These are phyloP conservation scores for Phytophthora chlamydospora DNA, from an alignment of 352 stramenopile species.

Conservation along the genomic window DNA sequence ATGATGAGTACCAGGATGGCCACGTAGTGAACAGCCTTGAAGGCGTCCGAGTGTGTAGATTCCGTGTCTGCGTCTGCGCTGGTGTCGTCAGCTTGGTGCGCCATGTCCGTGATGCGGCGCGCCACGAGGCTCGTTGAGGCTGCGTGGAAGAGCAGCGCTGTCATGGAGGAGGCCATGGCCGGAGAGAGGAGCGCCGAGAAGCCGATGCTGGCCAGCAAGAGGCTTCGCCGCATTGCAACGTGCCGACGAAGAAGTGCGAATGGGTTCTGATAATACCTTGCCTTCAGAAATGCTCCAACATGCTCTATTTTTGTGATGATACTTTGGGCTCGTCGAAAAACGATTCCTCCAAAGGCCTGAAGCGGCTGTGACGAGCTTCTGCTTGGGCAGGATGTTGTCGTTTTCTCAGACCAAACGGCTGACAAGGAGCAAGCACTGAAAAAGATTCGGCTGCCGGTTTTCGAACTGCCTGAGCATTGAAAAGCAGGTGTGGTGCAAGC, in stretches of 20 bases:
- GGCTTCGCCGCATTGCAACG: slow-evolving; percentile 18
- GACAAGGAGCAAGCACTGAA: too few relatives aligned
- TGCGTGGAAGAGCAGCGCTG: slow-evolving; percentile 28
- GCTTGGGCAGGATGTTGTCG: too few relatives aligned
- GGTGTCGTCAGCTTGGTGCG: slow-evolving; percentile 1
- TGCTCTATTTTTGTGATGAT: neutral
- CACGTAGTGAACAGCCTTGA: slow-evolving; percentile 48
- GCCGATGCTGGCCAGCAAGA: slow-evolving; percentile 1
- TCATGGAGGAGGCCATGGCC: slow-evolving; percentile 18
- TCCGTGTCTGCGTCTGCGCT: neutral
- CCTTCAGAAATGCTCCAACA: too few relatives aligned
- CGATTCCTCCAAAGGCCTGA: too few relatives aligned
- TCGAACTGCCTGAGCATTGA: too few relatives aligned
- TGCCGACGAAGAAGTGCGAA: slow-evolving; percentile 5
- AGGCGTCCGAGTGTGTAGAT: slow-evolving; percentile 13
- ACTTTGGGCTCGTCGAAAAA: too few relatives aligned
- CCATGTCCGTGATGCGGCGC: slow-evolving; percentile 21
- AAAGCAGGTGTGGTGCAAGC: too few relatives aligned
- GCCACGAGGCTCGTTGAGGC: slow-evolving; percentile 14
- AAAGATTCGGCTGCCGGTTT: too few relatives aligned
- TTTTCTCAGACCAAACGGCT: too few relatives aligned
- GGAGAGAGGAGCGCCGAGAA: slow-evolving; percentile 2
- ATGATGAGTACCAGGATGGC: slow-evolving; percentile 66
- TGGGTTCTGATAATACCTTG: slow-evolving; percentile 7
- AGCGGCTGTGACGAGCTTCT: too few relatives aligned